Base-by-base conservation (phyloP, 73 alveolate species). In the Stentor roeselii region DNA sequence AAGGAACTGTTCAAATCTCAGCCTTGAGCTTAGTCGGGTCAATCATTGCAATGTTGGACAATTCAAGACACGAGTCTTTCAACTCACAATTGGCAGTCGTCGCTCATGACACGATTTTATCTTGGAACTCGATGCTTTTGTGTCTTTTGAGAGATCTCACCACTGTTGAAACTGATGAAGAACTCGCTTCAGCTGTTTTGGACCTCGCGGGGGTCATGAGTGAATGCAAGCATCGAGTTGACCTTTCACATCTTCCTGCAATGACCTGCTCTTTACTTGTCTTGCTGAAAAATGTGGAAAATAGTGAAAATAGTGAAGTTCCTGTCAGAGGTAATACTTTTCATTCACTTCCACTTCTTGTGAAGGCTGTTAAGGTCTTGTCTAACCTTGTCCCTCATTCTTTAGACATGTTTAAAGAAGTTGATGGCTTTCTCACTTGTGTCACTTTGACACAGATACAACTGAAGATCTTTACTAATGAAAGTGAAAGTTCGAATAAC, bases 331-430 rank as follows among this genome's bases (percentile, higher is more conserved):
- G n/a, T n/a, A n/a, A n/a, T n/a, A n/a, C n/a, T n/a, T n/a, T n/a
- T n/a, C n/a, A 32, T 31, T 32, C 59, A 15, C 31, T 35, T 27
- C 15, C 42, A 32, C 14, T 35, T 21, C 27, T 37, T 14, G 67
- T 67, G 21, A 76, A 76, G 67, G 74, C 60, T 21, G 31, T 35
- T n/a, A 76, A 35, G 34, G 39, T 76, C 6, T 39, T 76, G 34
- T 36, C 41, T 2, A 21, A 21, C 6, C 67, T 76, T 0, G 21
- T 76, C 32, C n/a, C 75, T 21, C 74, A 76, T 39, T 39, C 60
- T 21, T 36, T 76, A 6, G 84, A 76, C 39, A 76, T 76, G 60
- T 76, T 76, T 41, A 76, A 40, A 76, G 84, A 76, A 35, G 60
- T 76, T 21, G 82, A 41, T 15, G 84, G 84, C 2, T 32, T 76